Conservation (phyloP, 768 basidiomycete genomes). For the Boletus insuetus region DNA sequence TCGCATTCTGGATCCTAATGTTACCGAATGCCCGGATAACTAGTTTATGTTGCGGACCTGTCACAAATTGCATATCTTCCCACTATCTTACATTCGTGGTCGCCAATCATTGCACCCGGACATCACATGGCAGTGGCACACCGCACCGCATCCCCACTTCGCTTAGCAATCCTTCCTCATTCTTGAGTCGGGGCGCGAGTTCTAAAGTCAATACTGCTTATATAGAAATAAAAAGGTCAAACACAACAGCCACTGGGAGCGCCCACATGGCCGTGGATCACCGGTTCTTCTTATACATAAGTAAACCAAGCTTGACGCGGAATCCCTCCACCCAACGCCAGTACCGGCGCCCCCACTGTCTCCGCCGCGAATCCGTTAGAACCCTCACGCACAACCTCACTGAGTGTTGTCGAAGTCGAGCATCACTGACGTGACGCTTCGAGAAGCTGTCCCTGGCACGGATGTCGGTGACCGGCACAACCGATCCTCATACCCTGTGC, state of each 20-base stretch:
- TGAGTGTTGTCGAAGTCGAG: too few species aligned
- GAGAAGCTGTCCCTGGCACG: neutral
- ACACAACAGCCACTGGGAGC: neutral
- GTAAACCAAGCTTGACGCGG: too few species aligned
- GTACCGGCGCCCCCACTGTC: neutral
- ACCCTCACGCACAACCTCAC: neutral
- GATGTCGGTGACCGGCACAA: neutral
- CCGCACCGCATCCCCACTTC: too few species aligned
- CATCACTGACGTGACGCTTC: neutral
- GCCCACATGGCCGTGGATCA: neutral
- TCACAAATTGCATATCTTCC: neutral
- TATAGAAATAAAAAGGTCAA: neutral
- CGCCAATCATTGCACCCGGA: neutral
- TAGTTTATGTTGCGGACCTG: neutral
- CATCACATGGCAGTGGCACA: too few species aligned
- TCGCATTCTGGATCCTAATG: neutral
- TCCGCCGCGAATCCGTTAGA: neutral
- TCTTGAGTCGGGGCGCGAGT: neutral
- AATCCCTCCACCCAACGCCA: neutral
- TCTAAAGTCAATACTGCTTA: neutral
- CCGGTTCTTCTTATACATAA: too few species aligned
- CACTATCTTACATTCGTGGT: neutral
- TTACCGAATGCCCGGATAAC: neutral
- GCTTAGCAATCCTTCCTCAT: neutral
- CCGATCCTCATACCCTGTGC: conserved; percentile 9